Base-by-base conservation (phyloP, 306 rosid genomes). In the Cucurbita pepo region DNA sequence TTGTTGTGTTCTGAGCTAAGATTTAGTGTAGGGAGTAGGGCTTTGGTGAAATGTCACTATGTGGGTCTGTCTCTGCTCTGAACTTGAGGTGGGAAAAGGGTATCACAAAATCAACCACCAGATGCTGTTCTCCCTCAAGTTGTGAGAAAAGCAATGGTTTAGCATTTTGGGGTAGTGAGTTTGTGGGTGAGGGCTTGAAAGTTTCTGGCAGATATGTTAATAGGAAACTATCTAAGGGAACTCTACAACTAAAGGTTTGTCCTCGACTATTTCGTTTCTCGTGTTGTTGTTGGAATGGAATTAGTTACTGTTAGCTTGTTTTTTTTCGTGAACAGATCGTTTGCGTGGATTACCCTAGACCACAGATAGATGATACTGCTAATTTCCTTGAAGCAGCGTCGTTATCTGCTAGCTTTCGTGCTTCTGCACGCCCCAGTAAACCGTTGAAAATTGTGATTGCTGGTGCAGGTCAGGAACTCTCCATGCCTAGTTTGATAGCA, bases 301-400 rank as follows among this genome's bases (percentile, higher is more conserved):
- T 48, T 73, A 50, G 65, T 50, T 38, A 72, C 51, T 41, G 38
- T 47, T 21, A 63, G 7, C 60, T 47, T 57, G 34, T 41, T 12
- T 69, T 44, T 56, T 69, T 50, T 56, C 56, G 19, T 50, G 63
- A 69, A 43, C 76, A 88, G 80, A 91, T 94, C 5, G 90, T 89
- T 79, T 94, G 95, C 48, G n/a, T 85, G 50, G 98, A 94, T 56
- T 94, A 83, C 73, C 98, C 98, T 5, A 85, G 98, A 55, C 98
- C 98, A 0, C 91, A 85, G 77, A 85, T 94, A 41, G 97, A 89
- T 9, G 86, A 75, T 50, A 87, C 97, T 34, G 89, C 72, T 13
- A 94, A 94, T 84, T 94, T 83, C 77, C 18, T 89, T 10, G 95
- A 94, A 82, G 98, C 98, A 53, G 92, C 96, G 5, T 82, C 79